Evolutionary conservation across 164 flowering plant genomes (phyloP).

Genomic region (Berberis thunbergii): DNA sequence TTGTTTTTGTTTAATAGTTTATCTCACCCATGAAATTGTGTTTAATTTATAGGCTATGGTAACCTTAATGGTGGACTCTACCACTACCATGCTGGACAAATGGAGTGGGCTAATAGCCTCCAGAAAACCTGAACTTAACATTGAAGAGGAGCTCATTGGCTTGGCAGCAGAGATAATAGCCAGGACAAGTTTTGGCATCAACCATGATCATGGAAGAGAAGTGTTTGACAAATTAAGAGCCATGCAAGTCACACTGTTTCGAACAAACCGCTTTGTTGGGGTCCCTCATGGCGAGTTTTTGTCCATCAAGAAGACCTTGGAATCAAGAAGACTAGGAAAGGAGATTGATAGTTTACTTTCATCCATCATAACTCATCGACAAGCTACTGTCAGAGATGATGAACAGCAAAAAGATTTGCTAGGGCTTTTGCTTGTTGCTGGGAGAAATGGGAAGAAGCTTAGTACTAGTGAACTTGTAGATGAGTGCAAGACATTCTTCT

Average conservation of each 20-base stretch:
- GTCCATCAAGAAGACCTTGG: slow-evolving; percentile 29
- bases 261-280: slow-evolving; percentile 54
- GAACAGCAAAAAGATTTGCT: slow-evolving; percentile 34
- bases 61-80: slow-evolving; percentile 54
- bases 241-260: slow-evolving; percentile 57
- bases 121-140: slow-evolving; percentile 47
- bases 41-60: slow-evolving; percentile 47
- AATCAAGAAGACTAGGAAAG: slow-evolving; percentile 46
- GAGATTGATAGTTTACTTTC: slow-evolving; percentile 62
- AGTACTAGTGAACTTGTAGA: slow-evolving; percentile 54
- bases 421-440: slow-evolving; percentile 41
- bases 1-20: neutral
- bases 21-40: neutral
- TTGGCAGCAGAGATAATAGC: slow-evolving; percentile 75
- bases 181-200: slow-evolving; percentile 60
- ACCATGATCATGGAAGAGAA: slow-evolving; percentile 26
- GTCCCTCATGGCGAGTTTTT: slow-evolving; percentile 62
- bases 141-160: slow-evolving; percentile 40
- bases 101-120: slow-evolving; percentile 43
- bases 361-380: slow-evolving; percentile 37
- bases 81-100: slow-evolving; percentile 47
- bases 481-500: slow-evolving; percentile 95
- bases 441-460: slow-evolving; percentile 22
- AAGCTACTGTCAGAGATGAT: neutral
- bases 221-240: slow-evolving; percentile 55